Conservation (phyloP, 345 rosid genomes). For the Moricandia moricandioides region DNA sequence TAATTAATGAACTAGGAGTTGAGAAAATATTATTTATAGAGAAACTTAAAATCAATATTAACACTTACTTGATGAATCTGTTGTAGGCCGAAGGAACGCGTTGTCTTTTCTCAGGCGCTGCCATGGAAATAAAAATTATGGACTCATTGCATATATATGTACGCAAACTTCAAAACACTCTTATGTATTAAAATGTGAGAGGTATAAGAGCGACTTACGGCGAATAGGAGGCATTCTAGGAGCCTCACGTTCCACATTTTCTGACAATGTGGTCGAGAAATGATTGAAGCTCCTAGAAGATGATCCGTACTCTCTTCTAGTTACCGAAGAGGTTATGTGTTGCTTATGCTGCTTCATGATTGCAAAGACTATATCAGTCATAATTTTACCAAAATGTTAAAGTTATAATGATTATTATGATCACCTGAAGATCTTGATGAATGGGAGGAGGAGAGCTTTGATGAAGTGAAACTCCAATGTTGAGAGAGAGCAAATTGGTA, state of each 20-base stretch:
- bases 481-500: conserved; percentile 77
- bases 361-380: conserved; percentile 5
- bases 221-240: conserved; percentile 77
- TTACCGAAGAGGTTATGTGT: conserved; percentile 43
- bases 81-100: conserved; percentile 99
- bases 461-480: conserved; percentile 69
- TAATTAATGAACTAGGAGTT: conserved; percentile 22
- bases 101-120: conserved; percentile 97
- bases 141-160: not conserved
- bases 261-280: conserved; percentile 34
- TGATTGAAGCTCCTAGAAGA: conserved; percentile 49
- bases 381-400: not conserved
- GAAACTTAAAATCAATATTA: not conserved
- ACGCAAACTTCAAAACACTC: not conserved
- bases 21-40: not conserved
- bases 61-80: conserved; percentile 83
- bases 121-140: conserved; percentile 5
- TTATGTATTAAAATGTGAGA: not conserved
- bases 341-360: conserved; percentile 52
- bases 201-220: conserved; percentile 48
- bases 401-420: not conserved
- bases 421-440: conserved; percentile 60
- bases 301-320: conserved; percentile 55
- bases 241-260: conserved; percentile 51
- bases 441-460: conserved; percentile 40